Percentiles rank a stretch among this genome's conserved stretches.
These are phyloP conservation scores for Buddleja alternifolia DNA, from an alignment of 257 asterid species.

Conservation along the genomic window DNA sequence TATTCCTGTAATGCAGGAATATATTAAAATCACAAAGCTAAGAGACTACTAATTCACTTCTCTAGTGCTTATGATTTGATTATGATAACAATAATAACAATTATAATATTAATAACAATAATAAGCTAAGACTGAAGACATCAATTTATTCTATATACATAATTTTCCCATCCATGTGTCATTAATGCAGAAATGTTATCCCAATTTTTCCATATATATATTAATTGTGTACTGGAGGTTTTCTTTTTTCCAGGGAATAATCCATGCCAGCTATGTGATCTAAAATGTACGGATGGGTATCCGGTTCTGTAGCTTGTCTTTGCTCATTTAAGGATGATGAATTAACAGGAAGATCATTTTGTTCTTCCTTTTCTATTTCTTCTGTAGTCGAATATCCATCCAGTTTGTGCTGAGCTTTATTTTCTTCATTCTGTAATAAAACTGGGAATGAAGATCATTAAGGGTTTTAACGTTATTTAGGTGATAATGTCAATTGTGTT, in stretches of 20 bases:
- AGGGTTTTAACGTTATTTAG: too few species aligned
- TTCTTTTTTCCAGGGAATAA: slow-evolving; percentile 67
- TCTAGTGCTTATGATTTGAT: too few species aligned
- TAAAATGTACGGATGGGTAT: slow-evolving; percentile 41
- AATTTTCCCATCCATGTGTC: too few species aligned
- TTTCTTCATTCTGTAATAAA: slow-evolving; percentile 46
- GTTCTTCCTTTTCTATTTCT: slow-evolving; percentile 32
- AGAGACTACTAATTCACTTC: too few species aligned
- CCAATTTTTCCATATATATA: too few species aligned
- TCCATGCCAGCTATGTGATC: slow-evolving; percentile 80
- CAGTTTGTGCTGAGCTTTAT: too few species aligned
- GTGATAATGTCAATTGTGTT: slow-evolving; percentile 9
- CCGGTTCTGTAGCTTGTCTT: background rate
- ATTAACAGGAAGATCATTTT: slow-evolving; percentile 16
- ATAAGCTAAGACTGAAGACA: background rate
- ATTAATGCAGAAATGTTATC: too few species aligned
- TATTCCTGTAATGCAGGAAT: too few species aligned
- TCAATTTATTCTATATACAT: background rate
- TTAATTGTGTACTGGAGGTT: slow-evolving; percentile 74
- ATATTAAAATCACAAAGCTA: too few species aligned
- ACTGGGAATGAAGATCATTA: background rate
- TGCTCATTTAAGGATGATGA: background rate
- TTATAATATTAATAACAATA: background rate
- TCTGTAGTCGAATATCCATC: too few species aligned
- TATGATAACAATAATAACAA: background rate